Evolutionary conservation across 1,284 basidiomycete genomes (phyloP).

Genomic region (Coriolopsis trogii): DNA sequence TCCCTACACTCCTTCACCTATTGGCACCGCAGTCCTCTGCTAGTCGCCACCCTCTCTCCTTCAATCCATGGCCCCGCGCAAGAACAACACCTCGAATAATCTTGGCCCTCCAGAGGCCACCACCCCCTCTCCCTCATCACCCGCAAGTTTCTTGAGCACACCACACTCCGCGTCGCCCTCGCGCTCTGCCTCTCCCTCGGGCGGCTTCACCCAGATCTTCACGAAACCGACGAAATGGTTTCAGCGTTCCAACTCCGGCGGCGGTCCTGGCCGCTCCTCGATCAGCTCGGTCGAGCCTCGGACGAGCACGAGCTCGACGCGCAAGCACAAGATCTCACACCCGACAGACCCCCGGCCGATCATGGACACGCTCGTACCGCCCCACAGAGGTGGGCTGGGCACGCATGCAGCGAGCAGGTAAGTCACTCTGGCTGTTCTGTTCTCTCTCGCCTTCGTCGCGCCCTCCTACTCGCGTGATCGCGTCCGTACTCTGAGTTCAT

Average conservation of each 20-base stretch:
- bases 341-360: slow-evolving; percentile 81
- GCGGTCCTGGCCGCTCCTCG: slow-evolving; percentile 31
- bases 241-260: slow-evolving; percentile 33
- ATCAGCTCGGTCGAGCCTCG: slow-evolving; percentile 47
- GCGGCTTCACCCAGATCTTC: slow-evolving; percentile 34
- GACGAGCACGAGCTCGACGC: slow-evolving; percentile 53
- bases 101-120: slow-evolving; percentile 33
- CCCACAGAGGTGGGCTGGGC: slow-evolving; percentile 30
- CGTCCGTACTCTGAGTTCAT: too few species aligned
- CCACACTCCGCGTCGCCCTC: slow-evolving; percentile 36
- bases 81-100: slow-evolving; percentile 30
- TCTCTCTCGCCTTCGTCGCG: neutral
- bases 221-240: slow-evolving; percentile 39
- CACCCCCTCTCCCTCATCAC: slow-evolving; percentile 28
- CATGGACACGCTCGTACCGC: slow-evolving; percentile 42
- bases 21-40: slow-evolving; percentile 5
- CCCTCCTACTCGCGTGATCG: neutral
- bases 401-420: slow-evolving; percentile 49
- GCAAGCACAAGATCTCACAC: slow-evolving; percentile 79
- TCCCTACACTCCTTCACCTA: slow-evolving; percentile 13
- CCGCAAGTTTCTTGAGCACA: slow-evolving; percentile 25
- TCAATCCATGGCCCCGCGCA: slow-evolving; percentile 31
- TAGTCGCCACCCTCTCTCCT: slow-evolving; percentile 6
- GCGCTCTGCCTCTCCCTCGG: slow-evolving; percentile 36
- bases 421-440: slow-evolving; percentile 28